Evolutionary conservation across 192 early-diverging fungal genomes (phyloP), one percentile per base, ranked within the genome.

Genomic region (Coemansia sp.): DNA sequence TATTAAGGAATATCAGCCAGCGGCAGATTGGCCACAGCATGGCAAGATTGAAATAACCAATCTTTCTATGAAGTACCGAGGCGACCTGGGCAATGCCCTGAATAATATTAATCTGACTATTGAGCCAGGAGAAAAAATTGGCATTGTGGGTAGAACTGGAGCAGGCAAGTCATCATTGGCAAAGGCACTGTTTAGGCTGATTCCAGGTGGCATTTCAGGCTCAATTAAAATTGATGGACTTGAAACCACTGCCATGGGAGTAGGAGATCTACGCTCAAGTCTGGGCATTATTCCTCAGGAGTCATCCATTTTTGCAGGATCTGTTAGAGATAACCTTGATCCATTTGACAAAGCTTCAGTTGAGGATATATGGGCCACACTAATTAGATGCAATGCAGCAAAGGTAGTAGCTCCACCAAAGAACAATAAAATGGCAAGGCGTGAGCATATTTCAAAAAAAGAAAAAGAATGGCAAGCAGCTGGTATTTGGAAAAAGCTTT

Each of bases 311-410:
- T 87, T 89, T 47, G 77, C 73, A 32, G 88, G 88, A 14, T 82
- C 87, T 1, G 64, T 90, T 32, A 76, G 89, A 7, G 70, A 81
- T 45, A 91, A 91, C 62, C 58, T 91, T 31, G 88, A 91, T 54
- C 88, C 88, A 10, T 63, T 84, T 19, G 23, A 56, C 2, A 46
- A 60, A 27, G 71, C 81, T 54, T 52, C 64, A 0, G 86, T 88
- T 58, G 65, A 69, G 8, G 82, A 81, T 6, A 53, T 92, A 29
- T 91, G 88, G 88, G 54, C 77, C 1, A 82, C 71, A 0, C 64
- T 92, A 4, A 43, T 52, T 6, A 65, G 58, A 21, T 65, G 64
- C 30, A 16, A 27, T 3, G 45, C 55, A 7, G 46, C 44, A 0
- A 35, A 56, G 18, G 10, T 56, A 6, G 38, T 49, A 0, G 14